These are phyloP conservation scores for Solanum sitiens DNA, from an alignment of 257 asterid genomes.

Conservation along the genomic window DNA sequence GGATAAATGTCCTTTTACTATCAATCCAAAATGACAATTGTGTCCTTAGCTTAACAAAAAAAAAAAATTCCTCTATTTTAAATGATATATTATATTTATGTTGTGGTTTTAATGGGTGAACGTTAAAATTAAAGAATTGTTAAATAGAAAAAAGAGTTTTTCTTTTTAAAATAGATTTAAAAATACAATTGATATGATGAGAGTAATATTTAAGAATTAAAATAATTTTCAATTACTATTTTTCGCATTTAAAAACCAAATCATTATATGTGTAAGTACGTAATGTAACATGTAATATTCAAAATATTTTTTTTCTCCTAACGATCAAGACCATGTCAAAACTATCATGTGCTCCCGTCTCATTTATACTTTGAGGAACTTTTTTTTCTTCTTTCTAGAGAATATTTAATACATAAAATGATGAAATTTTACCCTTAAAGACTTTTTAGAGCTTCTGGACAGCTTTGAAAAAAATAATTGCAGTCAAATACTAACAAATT, in stretches of 20 bases:
- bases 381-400: neutral
- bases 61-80: too few species aligned
- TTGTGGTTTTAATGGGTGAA: too few species aligned
- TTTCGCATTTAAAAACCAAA: neutral
- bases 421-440: neutral
- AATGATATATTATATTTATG: too few species aligned
- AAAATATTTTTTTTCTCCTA: neutral
- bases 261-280: neutral
- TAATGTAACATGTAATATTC: neutral
- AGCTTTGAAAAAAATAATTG: neutral
- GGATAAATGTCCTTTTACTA: neutral
- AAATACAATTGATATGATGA: neutral
- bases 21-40: conserved; percentile 21
- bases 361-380: neutral
- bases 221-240: neutral
- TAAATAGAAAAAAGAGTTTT: too few species aligned
- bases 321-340: neutral
- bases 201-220: neutral
- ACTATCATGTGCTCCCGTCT: neutral
- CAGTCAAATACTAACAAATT: neutral
- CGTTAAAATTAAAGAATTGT: too few species aligned
- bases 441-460: neutral
- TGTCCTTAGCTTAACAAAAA: neutral
- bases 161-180: too few species aligned
- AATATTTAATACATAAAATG: neutral